Evolutionary conservation across 106 monocot species (phyloP).

Genomic region (Platanthera guangdongensis): DNA sequence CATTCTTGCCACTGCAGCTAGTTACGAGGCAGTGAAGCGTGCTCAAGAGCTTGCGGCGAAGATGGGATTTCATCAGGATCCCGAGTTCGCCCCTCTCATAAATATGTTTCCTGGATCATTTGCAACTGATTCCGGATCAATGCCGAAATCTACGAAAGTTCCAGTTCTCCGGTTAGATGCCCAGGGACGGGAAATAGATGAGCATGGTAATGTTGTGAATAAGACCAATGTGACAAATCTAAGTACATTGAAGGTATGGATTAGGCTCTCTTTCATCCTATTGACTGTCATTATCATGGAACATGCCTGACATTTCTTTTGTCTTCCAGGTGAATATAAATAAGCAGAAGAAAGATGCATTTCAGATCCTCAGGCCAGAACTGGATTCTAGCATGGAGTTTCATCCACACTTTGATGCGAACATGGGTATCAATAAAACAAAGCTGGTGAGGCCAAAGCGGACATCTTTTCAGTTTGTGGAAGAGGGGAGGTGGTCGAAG

Average conservation of each 20-base stretch:
- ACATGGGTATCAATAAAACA: constrained; percentile 81
- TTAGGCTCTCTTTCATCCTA: background rate
- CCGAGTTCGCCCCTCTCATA: constrained; percentile 86
- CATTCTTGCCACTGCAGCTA: constrained; percentile 27
- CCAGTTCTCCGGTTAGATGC: constrained; percentile 91
- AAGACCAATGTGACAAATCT: constrained; percentile 64
- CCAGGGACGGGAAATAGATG: constrained; percentile 92
- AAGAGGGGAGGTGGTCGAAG: constrained; percentile 86
- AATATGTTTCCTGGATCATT: constrained; percentile 87
- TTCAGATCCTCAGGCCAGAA: constrained; percentile 89
- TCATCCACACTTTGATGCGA: constrained; percentile 64
- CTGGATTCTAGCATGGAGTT: constrained; percentile 50
- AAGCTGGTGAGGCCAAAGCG: constrained; percentile 84
- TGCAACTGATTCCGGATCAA: constrained; percentile 30
- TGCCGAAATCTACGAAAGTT: constrained; percentile 75
- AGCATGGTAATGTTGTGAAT: constrained; percentile 80
- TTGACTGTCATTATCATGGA: background rate
- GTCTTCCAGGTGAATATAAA: constrained; percentile 83
- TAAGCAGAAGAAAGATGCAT: constrained; percentile 98
- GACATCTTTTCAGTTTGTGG: constrained; percentile 90
- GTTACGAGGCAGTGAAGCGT: constrained; percentile 81
- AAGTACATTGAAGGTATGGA: constrained; percentile 79
- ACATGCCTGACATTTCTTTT: constrained; percentile 2
- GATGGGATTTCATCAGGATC: constrained; percentile 95
- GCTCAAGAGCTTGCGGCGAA: constrained; percentile 89